Conservation (phyloP, 2,329 filamentous ascomycete genomes). For the Huntiella abstrusa region DNA sequence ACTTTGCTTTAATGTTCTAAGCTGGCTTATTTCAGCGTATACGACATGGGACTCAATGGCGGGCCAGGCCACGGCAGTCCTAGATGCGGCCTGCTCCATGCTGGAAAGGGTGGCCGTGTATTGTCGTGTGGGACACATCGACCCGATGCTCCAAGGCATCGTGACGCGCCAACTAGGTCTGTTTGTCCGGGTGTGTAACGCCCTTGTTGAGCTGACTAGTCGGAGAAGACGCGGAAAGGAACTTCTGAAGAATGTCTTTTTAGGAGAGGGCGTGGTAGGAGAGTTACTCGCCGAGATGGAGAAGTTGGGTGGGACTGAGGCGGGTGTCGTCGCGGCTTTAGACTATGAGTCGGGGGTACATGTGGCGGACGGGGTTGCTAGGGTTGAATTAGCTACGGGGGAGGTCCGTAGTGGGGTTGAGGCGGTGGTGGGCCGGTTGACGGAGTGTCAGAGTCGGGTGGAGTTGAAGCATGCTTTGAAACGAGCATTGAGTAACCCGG, state of each 20-base stretch:
- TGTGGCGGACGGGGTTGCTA: neutral
- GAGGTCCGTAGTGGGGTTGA: neutral
- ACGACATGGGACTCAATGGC: neutral
- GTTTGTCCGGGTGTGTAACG: conserved; percentile 2
- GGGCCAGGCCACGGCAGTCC: neutral
- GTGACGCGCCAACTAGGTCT: neutral
- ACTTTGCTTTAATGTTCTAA: conserved; percentile 2
- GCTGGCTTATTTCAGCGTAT: neutral
- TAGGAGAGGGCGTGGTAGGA: neutral
- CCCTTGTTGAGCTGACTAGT: neutral
- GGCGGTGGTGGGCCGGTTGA: neutral
- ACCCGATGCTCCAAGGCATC: conserved; percentile 1
- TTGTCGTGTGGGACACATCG: neutral
- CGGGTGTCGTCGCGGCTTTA: neutral
- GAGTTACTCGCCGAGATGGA: conserved; percentile 2
- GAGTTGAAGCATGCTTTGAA: conserved; percentile 1
- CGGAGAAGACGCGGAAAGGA: neutral
- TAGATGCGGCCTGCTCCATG: neutral
- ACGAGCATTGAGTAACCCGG: neutral
- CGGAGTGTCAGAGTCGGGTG: neutral
- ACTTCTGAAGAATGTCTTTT: neutral
- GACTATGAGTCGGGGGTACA: neutral
- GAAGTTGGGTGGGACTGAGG: neutral
- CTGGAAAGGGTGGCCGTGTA: neutral
- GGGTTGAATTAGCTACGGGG: neutral